Conservation (phyloP, 441 rosid species). For the Populus hybrid region DNA sequence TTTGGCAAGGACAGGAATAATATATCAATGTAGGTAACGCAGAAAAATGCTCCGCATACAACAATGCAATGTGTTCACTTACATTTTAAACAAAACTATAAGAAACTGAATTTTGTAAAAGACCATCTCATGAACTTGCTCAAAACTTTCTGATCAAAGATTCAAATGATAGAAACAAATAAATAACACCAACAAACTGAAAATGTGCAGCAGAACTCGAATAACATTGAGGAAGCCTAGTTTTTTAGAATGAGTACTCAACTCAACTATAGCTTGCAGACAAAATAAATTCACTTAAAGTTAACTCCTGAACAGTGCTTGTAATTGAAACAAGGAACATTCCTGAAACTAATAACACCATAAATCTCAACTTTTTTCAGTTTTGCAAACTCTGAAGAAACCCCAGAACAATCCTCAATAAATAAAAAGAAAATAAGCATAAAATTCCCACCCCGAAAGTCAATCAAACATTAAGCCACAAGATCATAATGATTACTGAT, state of each 20-base stretch:
- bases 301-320: background rate
- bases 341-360: background rate
- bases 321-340: background rate
- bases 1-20: background rate
- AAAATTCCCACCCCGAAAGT: background rate
- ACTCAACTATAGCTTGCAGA: background rate
- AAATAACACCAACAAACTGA: background rate
- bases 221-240: background rate
- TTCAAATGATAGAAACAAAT: background rate
- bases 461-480: background rate
- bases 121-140: background rate
- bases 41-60: background rate
- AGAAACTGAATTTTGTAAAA: background rate
- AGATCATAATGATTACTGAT: constrained; percentile 1
- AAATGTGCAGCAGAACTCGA: background rate
- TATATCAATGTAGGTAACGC: background rate
- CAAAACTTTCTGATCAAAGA: background rate
- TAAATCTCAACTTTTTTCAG: background rate
- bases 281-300: background rate
- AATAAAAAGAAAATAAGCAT: background rate
- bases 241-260: background rate
- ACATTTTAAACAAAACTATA: background rate
- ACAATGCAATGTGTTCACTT: background rate
- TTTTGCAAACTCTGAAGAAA: background rate
- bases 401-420: background rate